Percentiles rank a stretch among this genome's conserved stretches.
phyloP scores from a whole-genome alignment of 106 monocot species.

The Cymbidium sinense region DNA sequence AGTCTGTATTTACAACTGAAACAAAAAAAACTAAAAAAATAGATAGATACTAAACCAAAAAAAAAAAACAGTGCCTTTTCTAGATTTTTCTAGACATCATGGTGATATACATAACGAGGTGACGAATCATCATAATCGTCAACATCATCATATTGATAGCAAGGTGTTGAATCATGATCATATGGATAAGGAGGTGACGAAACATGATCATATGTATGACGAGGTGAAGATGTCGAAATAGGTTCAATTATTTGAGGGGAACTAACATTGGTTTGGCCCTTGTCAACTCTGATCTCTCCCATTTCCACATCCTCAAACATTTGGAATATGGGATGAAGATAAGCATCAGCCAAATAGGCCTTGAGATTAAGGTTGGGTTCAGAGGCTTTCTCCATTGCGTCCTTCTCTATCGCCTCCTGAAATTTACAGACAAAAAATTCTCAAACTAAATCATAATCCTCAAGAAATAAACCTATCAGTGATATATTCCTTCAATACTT shows the following conservation, averaged over 20 bases:
- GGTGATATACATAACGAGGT: constrained; percentile 3
- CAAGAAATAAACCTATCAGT: background rate
- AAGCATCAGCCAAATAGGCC: constrained; percentile 47
- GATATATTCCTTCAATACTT: background rate
- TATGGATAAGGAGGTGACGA: background rate
- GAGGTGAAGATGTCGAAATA: constrained; percentile 29
- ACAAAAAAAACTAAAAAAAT: too few relatives aligned
- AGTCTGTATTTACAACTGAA: too few relatives aligned
- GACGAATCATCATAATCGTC: background rate
- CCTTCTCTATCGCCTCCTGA: constrained; percentile 64
- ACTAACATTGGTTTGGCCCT: constrained; percentile 4
- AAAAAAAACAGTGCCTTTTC: too few relatives aligned
- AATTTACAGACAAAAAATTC: background rate
- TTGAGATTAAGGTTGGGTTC: constrained; percentile 52
- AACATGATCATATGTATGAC: constrained; percentile 29
- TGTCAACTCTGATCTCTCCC: constrained; percentile 26
- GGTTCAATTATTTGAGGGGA: constrained; percentile 13
- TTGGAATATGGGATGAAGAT: constrained; percentile 56
- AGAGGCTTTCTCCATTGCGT: constrained; percentile 31
- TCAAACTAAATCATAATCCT: background rate
- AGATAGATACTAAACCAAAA: too few relatives aligned
- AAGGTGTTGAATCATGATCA: too few relatives aligned
- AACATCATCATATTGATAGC: background rate
- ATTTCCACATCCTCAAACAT: constrained; percentile 31
- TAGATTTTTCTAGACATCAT: background rate